These are phyloP conservation scores for Saccharomyces kudriavzevii DNA, from an alignment of 805 yeast species.

Conservation along the genomic window DNA sequence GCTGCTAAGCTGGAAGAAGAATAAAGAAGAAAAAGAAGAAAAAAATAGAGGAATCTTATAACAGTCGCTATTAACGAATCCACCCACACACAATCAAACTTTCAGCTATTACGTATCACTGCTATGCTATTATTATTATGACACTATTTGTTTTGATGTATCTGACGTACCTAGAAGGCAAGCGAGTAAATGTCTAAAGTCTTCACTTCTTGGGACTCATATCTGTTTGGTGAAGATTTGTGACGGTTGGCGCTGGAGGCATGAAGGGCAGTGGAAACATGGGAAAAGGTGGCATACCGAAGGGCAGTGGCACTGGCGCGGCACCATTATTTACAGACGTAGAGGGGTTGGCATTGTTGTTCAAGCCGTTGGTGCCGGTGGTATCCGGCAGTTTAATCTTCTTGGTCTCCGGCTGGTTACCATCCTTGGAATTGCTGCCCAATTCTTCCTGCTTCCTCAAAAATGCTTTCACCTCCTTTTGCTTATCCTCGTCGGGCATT, in stretches of 20 bases:
- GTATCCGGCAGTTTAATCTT: constrained; percentile 1
- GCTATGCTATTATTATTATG: neutral
- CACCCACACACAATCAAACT: neutral
- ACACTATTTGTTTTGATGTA: neutral
- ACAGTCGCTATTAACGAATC: neutral
- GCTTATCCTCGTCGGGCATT: constrained; percentile 51
- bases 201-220: neutral
- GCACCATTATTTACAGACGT: neutral
- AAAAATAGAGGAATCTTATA: neutral
- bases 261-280: constrained; percentile 33
- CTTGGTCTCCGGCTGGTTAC: constrained; percentile 5
- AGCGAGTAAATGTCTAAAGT: neutral
- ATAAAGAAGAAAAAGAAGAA: neutral
- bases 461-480: constrained; percentile 45
- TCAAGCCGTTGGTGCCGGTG: neutral
- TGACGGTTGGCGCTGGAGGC: constrained; percentile 8
- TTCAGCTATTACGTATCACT: neutral
- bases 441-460: constrained; percentile 31
- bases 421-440: constrained; percentile 11
- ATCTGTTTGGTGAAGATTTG: neutral
- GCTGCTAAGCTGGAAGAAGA: neutral
- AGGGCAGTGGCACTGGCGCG: constrained; percentile 19
- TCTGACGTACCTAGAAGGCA: neutral
- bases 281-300: constrained; percentile 31
- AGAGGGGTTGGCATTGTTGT: neutral